These are phyloP conservation scores for Salix arbutifolia DNA, from an alignment of 345 rosid genomes.

Conservation along the genomic window DNA sequence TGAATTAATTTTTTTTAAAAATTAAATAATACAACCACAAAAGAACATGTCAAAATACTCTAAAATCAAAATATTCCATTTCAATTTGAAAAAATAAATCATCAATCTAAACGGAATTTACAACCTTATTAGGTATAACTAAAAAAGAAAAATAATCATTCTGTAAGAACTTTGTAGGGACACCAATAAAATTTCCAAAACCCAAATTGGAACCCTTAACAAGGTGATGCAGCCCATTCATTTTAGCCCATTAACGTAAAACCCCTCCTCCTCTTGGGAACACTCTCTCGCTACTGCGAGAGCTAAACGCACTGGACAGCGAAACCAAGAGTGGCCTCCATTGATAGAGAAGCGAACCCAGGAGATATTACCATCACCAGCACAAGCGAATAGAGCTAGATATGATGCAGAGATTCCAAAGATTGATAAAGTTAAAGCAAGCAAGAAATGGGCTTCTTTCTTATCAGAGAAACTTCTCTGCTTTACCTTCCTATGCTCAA, in stretches of 20 bases:
- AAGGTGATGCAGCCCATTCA: too few relatives aligned
- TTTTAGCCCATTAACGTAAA: not conserved
- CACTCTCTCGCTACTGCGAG: not conserved
- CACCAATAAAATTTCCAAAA: too few relatives aligned
- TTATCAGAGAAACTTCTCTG: conserved; percentile 49
- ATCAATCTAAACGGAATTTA: too few relatives aligned
- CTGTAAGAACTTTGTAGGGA: too few relatives aligned
- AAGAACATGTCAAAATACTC: too few relatives aligned
- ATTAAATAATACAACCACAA: too few relatives aligned
- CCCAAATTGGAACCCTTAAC: too few relatives aligned
- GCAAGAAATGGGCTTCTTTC: conserved; percentile 34
- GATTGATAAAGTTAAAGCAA: conserved; percentile 32
- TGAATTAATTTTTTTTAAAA: too few relatives aligned
- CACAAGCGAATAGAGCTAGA: not conserved
- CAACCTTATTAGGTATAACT: too few relatives aligned
- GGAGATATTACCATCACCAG: not conserved
- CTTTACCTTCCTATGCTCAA: conserved; percentile 51
- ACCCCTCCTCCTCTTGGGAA: not conserved
- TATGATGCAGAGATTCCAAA: conserved; percentile 53
- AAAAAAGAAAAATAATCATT: too few relatives aligned
- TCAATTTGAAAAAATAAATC: too few relatives aligned
- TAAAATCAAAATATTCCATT: too few relatives aligned
- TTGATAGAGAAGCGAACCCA: not conserved
- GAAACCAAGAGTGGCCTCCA: not conserved
- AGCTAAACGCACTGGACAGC: not conserved